Evolutionary conservation across 1,284 basidiomycete genomes (phyloP).

Genomic region (Boletus mariae): DNA sequence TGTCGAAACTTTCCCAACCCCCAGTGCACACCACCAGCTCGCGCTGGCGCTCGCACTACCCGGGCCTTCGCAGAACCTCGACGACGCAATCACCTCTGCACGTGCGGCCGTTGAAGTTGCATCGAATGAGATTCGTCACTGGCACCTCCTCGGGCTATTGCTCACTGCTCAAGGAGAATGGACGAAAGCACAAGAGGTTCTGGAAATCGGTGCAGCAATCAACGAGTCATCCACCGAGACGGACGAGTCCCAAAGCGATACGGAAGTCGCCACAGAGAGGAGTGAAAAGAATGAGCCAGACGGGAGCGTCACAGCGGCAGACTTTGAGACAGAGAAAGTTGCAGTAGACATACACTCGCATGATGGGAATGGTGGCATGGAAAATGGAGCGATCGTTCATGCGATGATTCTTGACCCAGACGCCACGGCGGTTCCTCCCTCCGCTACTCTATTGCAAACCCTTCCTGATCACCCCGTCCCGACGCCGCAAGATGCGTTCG

Average conservation of each 20-base stretch:
- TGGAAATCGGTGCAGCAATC: conserved; percentile 66
- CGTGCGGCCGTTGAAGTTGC: conserved; percentile 77
- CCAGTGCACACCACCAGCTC: conserved; percentile 75
- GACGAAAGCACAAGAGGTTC: conserved; percentile 72
- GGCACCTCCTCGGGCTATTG: conserved; percentile 89
- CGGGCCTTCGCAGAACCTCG: conserved; percentile 62
- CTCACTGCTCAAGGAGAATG: conserved; percentile 81
- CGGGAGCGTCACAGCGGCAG: conserved; percentile 4
- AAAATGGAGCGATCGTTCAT: conserved; percentile 8
- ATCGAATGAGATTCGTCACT: conserved; percentile 71
- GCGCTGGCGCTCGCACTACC: conserved; percentile 73
- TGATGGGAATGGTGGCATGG: neutral
- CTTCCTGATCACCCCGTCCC: conserved; percentile 53
- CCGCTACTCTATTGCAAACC: conserved; percentile 47
- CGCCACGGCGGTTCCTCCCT: conserved; percentile 42
- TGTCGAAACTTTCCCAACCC: conserved; percentile 50
- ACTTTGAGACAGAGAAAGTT: conserved; percentile 13
- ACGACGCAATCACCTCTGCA: conserved; percentile 65
- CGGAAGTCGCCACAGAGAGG: conserved; percentile 18
- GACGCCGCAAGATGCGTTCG: conserved; percentile 63
- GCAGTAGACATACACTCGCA: neutral
- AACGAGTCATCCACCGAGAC: conserved; percentile 32
- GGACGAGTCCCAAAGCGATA: conserved; percentile 19
- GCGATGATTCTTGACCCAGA: conserved; percentile 37
- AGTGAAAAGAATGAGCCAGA: conserved; percentile 2